Conservation (phyloP, 805 yeast genomes). For the Lachancea thermotolerans region DNA sequence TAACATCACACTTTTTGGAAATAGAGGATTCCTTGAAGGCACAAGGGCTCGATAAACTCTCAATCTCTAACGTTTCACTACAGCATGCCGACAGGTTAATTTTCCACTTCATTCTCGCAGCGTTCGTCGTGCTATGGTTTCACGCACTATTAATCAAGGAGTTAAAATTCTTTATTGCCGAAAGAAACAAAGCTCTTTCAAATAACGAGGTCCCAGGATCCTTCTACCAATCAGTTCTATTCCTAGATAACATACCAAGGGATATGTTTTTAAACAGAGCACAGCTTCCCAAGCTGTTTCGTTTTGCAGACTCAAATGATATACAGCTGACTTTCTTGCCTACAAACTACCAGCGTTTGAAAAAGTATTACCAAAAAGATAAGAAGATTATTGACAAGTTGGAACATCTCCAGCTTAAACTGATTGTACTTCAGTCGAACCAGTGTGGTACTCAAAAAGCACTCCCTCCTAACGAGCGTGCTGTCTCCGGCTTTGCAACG, state of each 20-base stretch:
- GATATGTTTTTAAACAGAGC: constrained; percentile 1
- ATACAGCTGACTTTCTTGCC: too few relatives aligned
- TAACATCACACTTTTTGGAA: too few relatives aligned
- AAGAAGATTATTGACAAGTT: too few relatives aligned
- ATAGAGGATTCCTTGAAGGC: too few relatives aligned
- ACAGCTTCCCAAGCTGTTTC: neutral
- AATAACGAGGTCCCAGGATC: constrained; percentile 20
- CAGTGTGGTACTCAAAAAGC: too few relatives aligned
- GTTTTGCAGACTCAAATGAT: too few relatives aligned
- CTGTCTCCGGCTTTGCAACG: too few relatives aligned
- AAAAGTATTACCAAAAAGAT: too few relatives aligned
- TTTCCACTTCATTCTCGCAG: constrained; percentile 57
- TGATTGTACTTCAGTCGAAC: too few relatives aligned
- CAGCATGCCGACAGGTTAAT: constrained; percentile 43
- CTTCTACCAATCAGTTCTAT: constrained; percentile 30
- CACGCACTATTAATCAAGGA: constrained; percentile 54
- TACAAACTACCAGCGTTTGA: too few relatives aligned
- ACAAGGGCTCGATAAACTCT: constrained; percentile 56
- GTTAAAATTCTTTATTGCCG: constrained; percentile 40
- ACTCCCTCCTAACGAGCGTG: too few relatives aligned
- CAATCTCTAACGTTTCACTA: constrained; percentile 63
- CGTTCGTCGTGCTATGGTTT: constrained; percentile 48
- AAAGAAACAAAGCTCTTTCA: constrained; percentile 39
- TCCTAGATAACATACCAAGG: constrained; percentile 43
- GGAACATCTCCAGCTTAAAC: too few relatives aligned